Evolutionary conservation across 73 alveolate genomes (phyloP), one percentile per base, ranked within the genome.

Genomic region (Paramecium sexaurelia): DNA sequence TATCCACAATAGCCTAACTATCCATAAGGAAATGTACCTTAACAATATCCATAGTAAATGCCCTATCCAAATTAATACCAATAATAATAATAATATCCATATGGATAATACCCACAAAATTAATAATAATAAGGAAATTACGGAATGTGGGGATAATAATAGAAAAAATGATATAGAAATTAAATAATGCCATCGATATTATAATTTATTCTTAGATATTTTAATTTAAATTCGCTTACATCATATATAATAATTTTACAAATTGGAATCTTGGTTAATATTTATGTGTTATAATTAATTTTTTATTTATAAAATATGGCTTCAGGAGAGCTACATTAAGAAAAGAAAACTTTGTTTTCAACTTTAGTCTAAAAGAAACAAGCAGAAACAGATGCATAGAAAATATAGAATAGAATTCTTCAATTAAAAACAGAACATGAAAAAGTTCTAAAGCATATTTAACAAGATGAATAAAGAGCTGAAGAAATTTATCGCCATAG

Each of bases 401-500:
- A 73, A 20, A 73, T 73, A 32, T 1, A 73, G 37, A 73, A 73
- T 36, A 27, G 87, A n/a, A 73, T 73, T 19, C 36, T 36, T 11
- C 26, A 73, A 73, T 36, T 73, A 20, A 73, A 39, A 39, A 39
- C 19, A 10, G 87, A 73, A 36, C 67, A 73, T 4, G 87, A 73
- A 17, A 73, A 73, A 73, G 66, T 73, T 7, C 15, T 73, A 19
- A 73, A 73, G 17, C 55, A 36, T 7, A 73, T 73, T 17, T 19
- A 73, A 22, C 35, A 35, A 36, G 57, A 33, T 73, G 87, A 73
- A 36, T 6, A 73, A 33, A 73, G 57, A 73, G 87, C 87, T 11
- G 87, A 73, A 17, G 87, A 73, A 73, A 39, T 73, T 15, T 73
- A 73, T 39, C 22, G 57, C 6, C 87, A 73, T 73, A 73, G 87